Conservation (phyloP, 148 eudicot genomes). For the Silene conica region DNA sequence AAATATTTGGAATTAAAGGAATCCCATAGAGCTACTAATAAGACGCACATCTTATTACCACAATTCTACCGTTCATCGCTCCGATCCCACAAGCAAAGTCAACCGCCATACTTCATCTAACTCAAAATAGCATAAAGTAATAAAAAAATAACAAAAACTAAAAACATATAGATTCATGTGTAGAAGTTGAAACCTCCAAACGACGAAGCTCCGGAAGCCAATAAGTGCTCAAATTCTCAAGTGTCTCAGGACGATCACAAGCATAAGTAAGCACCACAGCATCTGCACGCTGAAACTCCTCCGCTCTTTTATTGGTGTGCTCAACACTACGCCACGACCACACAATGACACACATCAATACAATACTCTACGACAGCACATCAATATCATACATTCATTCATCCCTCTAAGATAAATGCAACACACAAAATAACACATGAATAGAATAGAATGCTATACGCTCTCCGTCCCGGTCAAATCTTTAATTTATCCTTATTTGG, state of each 20-base stretch:
- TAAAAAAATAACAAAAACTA: not conserved
- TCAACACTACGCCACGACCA: slow-evolving; percentile 55
- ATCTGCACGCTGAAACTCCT: slow-evolving; percentile 77
- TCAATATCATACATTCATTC: not conserved
- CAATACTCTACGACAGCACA: not conserved
- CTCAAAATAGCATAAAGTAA: not conserved
- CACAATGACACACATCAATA: slow-evolving; percentile 3
- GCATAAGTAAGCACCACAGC: slow-evolving; percentile 94
- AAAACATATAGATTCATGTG: not conserved
- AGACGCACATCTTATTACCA: not conserved
- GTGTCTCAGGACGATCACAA: slow-evolving; percentile 76
- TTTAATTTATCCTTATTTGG: not conserved
- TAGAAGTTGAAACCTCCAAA: slow-evolving; percentile 51
- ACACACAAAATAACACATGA: too few relatives aligned
- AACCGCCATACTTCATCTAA: not conserved
- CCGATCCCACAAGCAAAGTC: not conserved
- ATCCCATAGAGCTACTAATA: not conserved
- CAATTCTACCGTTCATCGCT: not conserved
- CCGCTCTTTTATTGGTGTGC: slow-evolving; percentile 62
- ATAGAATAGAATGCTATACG: not conserved
- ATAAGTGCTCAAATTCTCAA: slow-evolving; percentile 69
- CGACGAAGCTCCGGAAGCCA: slow-evolving; percentile 96
- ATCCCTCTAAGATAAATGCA: too few relatives aligned
- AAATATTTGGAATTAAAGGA: not conserved
- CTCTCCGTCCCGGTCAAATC: too few relatives aligned